These are phyloP conservation scores for Chlamydomonas applanata DNA, from an alignment of 139 green algal genomes.

Conservation along the genomic window DNA sequence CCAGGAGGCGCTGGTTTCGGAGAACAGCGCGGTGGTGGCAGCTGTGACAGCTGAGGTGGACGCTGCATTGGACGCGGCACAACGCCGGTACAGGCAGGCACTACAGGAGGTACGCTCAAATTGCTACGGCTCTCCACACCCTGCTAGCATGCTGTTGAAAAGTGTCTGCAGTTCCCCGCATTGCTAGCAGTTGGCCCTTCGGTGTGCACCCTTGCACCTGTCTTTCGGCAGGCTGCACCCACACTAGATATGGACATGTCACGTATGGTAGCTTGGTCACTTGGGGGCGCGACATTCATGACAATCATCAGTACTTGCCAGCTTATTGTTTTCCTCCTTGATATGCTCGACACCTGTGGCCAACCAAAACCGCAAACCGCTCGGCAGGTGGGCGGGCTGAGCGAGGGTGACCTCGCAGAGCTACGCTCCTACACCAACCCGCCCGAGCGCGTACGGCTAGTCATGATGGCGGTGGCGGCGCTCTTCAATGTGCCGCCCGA, in stretches of 20 bases:
- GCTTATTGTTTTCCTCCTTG: too few relatives aligned
- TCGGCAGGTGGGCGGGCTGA: slow-evolving; percentile 22
- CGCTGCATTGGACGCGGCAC: slow-evolving; percentile 5
- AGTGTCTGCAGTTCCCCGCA: too few relatives aligned
- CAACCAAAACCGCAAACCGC: neutral
- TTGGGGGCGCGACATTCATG: neutral
- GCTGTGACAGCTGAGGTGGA: slow-evolving; percentile 29
- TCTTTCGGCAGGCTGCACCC: neutral
- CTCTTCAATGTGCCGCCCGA: slow-evolving; percentile 38
- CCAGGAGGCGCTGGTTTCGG: slow-evolving; percentile 25
- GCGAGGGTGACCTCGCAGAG: slow-evolving; percentile 28
- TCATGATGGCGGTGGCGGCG: slow-evolving; percentile 42
- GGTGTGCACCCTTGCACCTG: neutral
- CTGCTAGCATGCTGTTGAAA: too few relatives aligned
- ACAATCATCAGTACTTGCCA: neutral
- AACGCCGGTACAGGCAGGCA: slow-evolving; percentile 21
- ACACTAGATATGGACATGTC: too few relatives aligned
- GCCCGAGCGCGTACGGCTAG: slow-evolving; percentile 28
- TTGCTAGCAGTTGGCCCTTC: too few relatives aligned
- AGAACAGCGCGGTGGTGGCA: slow-evolving; percentile 2
- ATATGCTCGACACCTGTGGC: too few relatives aligned
- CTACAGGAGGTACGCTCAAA: slow-evolving; percentile 22
- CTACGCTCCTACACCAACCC: slow-evolving; percentile 35
- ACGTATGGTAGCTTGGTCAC: neutral
- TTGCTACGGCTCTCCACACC: too few relatives aligned